Percentiles rank a stretch among this genome's conserved stretches.
These are phyloP conservation scores for Pleurotus djamor DNA, from an alignment of 768 basidiomycete genomes.

Conservation along the genomic window DNA sequence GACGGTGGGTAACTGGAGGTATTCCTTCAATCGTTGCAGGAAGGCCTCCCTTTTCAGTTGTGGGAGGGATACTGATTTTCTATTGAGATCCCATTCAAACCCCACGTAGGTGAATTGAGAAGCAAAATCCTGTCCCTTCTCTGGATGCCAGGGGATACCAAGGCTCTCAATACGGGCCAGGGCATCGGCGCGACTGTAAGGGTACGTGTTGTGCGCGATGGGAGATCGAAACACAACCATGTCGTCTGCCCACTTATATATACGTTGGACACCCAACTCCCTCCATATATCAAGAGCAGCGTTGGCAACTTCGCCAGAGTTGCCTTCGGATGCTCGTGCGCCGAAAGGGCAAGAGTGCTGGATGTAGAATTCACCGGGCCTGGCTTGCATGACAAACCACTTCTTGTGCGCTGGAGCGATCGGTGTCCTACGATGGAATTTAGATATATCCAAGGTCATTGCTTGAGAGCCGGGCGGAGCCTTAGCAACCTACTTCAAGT, in stretches of 20 bases:
- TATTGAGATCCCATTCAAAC: constrained; percentile 23
- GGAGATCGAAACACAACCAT: constrained; percentile 17
- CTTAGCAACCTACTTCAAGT: constrained; percentile 11
- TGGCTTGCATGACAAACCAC: constrained; percentile 13
- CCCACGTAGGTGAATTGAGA: constrained; percentile 19
- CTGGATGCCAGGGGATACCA: constrained; percentile 19
- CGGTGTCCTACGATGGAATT: constrained; percentile 14
- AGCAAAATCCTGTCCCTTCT: constrained; percentile 20
- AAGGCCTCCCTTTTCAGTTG: constrained; percentile 23
- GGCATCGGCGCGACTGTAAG: constrained; percentile 14
- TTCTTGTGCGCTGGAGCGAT: constrained; percentile 11
- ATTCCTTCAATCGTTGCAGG: constrained; percentile 9
- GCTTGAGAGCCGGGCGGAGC: constrained; percentile 20
- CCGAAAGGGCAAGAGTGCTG: constrained; percentile 19
- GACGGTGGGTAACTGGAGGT: constrained; percentile 9
- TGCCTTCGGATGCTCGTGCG: constrained; percentile 10
- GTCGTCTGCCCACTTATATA: constrained; percentile 13
- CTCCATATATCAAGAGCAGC: constrained; percentile 14
- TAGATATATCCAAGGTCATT: constrained; percentile 17
- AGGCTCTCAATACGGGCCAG: constrained; percentile 14
- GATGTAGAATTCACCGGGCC: constrained; percentile 12
- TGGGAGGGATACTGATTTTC: constrained; percentile 18
- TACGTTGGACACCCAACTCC: neutral
- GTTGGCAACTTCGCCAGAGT: constrained; percentile 15
- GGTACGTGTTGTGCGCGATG: constrained; percentile 1